Percentiles rank a stretch among this genome's conserved stretches.
Evolutionary conservation across 2,329 filamentous ascomycete genomes (phyloP).

Genomic region (Metarhizium guizhouense): DNA sequence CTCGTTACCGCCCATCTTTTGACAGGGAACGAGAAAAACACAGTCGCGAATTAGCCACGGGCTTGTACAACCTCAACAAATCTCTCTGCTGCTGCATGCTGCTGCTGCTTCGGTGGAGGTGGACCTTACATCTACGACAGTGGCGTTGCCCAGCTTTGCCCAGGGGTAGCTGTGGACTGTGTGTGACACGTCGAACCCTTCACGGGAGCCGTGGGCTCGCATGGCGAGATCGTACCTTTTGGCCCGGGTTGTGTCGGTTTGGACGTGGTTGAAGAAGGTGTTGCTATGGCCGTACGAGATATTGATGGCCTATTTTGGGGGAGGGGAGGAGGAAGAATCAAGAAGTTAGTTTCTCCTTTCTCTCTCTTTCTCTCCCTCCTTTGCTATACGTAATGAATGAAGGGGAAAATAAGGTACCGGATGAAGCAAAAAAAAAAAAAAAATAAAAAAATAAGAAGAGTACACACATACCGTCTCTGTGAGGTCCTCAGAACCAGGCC

Average conservation of each 20-base stretch:
- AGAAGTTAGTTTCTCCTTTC: not conserved
- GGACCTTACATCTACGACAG: conserved; percentile 18
- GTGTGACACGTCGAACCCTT: conserved; percentile 14
- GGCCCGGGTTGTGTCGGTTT: conserved; percentile 15
- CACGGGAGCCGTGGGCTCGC: conserved; percentile 16
- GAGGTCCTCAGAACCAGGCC: conserved; percentile 25
- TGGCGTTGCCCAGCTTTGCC: conserved; percentile 14
- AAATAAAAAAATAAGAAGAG: not conserved
- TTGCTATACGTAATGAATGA: not conserved
- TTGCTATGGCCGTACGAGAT: conserved; percentile 15
- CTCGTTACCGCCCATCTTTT: conserved; percentile 17
- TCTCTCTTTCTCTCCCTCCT: not conserved
- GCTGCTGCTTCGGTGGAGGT: not conserved
- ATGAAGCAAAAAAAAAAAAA: too few species aligned
- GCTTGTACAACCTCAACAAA: not conserved
- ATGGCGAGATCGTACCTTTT: conserved; percentile 23
- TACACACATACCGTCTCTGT: conserved; percentile 18
- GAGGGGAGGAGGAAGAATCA: not conserved
- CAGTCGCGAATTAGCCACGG: not conserved
- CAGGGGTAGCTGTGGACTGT: conserved; percentile 15
- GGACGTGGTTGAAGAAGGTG: conserved; percentile 19
- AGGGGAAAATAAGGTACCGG: not conserved
- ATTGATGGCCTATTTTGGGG: conserved; percentile 15
- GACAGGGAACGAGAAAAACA: not conserved
- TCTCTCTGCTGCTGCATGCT: not conserved